Base-by-base conservation (phyloP, 148 eudicot species). In the Rhododendron vialii region DNA sequence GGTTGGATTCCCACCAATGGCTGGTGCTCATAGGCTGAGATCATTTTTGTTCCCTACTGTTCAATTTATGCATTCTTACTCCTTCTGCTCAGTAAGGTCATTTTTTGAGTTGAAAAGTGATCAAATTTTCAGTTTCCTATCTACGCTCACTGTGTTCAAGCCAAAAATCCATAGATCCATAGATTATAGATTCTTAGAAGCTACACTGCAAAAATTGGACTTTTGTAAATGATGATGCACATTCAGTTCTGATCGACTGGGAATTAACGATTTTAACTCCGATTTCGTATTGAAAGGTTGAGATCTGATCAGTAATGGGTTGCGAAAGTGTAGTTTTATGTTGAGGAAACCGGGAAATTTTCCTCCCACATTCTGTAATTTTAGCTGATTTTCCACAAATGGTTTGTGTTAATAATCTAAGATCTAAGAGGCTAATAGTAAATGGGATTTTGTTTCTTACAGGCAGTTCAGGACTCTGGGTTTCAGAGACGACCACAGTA, bases 381-480 rank as follows among this genome's bases (percentile, higher is more conserved):
- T 17, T 11, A 17, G 2, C 51, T 73, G 17, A 61, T 74, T 74
- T 55, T 73, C 41, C 41, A 4, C 0, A 33, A 30, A 5, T 30
- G 80, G 80, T 43, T 84, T 33, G 30, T 1, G 28, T 76, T 17
- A 13, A 1, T 10, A 7, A 53, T 83, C 77, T 41, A 26, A 84
- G 83, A 84, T 86, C 80, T 85, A 28, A 87, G 35, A 67, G 33
- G 11, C 74, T 38, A 24, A 38, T 81, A 26, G 47, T 5, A 13
- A 33, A n/a, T 69, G 28, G 86, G 36, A 17, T 63, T 59, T 88
- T 47, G 30, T 61, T 18, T 41, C 59, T 88, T 87, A 71, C 87
- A 90, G 91, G 90, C 84, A 88, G 84, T 89, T 81, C 85, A 59
- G 82, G 85, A 71, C 69, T n/a, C 67, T 30, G 35, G 77, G 74